These are phyloP conservation scores for Juglanconis juglandina DNA, from an alignment of 2,329 filamentous ascomycete genomes.

Conservation along the genomic window DNA sequence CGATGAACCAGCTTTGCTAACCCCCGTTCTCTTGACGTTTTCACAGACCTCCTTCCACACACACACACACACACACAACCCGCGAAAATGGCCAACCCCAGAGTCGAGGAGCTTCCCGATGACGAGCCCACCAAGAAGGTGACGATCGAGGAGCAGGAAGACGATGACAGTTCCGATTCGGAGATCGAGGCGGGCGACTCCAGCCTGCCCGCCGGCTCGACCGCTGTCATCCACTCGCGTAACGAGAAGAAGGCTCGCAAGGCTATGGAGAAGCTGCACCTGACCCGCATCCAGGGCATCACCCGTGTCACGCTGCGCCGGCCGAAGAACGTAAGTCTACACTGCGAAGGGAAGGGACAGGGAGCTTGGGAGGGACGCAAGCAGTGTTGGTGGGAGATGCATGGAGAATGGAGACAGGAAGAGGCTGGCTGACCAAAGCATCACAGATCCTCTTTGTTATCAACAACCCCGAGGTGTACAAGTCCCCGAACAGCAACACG, in stretches of 20 bases:
- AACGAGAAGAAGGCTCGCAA: slow-evolving; percentile 99
- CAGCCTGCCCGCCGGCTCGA: slow-evolving; percentile 73
- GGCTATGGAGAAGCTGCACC: slow-evolving; percentile 95
- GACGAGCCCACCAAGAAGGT: slow-evolving; percentile 86
- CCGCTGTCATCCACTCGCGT: slow-evolving; percentile 90
- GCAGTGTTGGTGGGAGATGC: neutral
- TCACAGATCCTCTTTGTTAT: slow-evolving; percentile 96
- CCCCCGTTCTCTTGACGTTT: slow-evolving; percentile 32
- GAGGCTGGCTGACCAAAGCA: slow-evolving; percentile 5
- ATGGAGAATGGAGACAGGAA: neutral
- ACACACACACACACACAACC: slow-evolving; percentile 7
- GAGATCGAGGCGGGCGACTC: slow-evolving; percentile 67
- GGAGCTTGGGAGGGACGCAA: slow-evolving; percentile 13
- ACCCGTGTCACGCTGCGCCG: slow-evolving; percentile 96
- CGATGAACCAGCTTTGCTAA: slow-evolving; percentile 20
- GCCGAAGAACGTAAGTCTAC: slow-evolving; percentile 89
- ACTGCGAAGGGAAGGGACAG: neutral
- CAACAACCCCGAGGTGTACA: slow-evolving; percentile 99
- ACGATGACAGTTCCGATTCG: slow-evolving; percentile 69
- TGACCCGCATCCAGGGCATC: slow-evolving; percentile 95
- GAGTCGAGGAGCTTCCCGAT: slow-evolving; percentile 95
- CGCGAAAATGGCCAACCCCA: slow-evolving; percentile 86
- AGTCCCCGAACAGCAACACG: slow-evolving; percentile 98
- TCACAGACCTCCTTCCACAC: slow-evolving; percentile 20
- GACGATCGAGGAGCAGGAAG: slow-evolving; percentile 70